Percentiles rank a stretch among this genome's conserved stretches.
These are phyloP conservation scores for Pseudogymnoascus sp. DNA, from an alignment of 2,329 filamentous ascomycete species.

Conservation along the genomic window DNA sequence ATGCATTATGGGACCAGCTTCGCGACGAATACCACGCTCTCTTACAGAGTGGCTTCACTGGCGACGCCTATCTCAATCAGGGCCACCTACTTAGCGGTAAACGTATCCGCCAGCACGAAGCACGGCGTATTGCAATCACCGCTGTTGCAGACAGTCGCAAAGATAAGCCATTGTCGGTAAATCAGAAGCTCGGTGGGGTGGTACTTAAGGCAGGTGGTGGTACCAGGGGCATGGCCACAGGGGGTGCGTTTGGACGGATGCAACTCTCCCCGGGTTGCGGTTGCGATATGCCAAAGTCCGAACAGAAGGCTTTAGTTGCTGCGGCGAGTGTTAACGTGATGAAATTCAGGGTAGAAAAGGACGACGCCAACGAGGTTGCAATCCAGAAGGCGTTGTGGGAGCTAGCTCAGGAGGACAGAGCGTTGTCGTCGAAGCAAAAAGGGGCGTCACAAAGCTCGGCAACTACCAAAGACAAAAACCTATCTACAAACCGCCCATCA, in stretches of 20 bases:
- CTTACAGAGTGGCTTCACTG: conserved; percentile 74
- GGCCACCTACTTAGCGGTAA: conserved; percentile 67
- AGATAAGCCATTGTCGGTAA: conserved; percentile 49
- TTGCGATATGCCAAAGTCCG: conserved; percentile 54
- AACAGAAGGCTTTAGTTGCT: conserved; percentile 57
- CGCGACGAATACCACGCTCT: conserved; percentile 77
- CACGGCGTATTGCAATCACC: conserved; percentile 63
- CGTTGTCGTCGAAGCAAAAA: conserved; percentile 37
- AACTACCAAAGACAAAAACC: conserved; percentile 16
- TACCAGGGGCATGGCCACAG: conserved; percentile 30
- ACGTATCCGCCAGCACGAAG: conserved; percentile 61
- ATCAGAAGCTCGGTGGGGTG: conserved; percentile 64
- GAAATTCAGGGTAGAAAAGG: conserved; percentile 75
- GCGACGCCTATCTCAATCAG: conserved; percentile 75
- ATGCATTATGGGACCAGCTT: conserved; percentile 81
- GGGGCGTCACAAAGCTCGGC: conserved; percentile 41
- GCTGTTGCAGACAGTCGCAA: conserved; percentile 64
- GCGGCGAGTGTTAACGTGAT: conserved; percentile 65
- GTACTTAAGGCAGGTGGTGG: conserved; percentile 27
- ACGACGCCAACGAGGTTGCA: conserved; percentile 79
- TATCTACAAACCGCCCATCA: neutral
- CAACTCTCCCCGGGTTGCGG: conserved; percentile 72
- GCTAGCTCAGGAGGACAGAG: conserved; percentile 72
- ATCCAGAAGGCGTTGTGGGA: conserved; percentile 83
- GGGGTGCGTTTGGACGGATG: conserved; percentile 60